Percentiles rank a stretch among this genome's conserved stretches.
Conservation (phyloP, 202 grass and related monocot species). For the Hordeum pubiflorum region DNA sequence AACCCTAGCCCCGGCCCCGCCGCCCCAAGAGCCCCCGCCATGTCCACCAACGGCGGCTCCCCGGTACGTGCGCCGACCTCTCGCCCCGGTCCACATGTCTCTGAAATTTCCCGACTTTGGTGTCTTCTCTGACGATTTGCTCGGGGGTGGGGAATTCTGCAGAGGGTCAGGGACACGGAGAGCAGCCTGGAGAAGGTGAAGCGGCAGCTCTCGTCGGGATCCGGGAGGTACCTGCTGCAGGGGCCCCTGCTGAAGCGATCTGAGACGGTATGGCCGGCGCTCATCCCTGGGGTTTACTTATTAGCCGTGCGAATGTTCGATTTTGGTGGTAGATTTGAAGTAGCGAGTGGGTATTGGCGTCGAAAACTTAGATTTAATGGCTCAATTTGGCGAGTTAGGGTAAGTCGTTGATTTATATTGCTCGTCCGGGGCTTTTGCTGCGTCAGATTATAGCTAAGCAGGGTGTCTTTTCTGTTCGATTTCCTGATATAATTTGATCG, state of each 20-base stretch:
- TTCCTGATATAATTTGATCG: not conserved
- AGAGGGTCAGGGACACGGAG: conserved; percentile 48
- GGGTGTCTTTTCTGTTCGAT: not conserved
- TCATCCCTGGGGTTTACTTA: not conserved
- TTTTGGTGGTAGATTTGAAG: not conserved
- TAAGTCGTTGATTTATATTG: not conserved
- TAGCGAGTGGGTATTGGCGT: not conserved
- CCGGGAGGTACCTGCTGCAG: conserved; percentile 84
- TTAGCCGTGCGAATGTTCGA: not conserved
- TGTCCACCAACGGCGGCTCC: conserved; percentile 84
- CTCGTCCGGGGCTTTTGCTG: not conserved
- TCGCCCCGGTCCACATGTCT: not conserved
- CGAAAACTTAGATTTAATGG: too few species aligned
- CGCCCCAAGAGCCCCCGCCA: not conserved
- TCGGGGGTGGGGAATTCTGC: conserved; percentile 9
- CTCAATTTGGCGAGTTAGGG: not conserved
- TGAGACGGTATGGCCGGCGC: conserved; percentile 59
- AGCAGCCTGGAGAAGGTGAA: conserved; percentile 95
- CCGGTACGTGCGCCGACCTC: conserved; percentile 37
- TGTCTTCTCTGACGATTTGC: conserved; percentile 5
- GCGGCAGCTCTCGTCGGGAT: conserved; percentile 72
- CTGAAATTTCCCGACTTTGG: not conserved
- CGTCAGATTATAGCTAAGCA: not conserved
- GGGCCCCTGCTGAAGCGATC: conserved; percentile 93
- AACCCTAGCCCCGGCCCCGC: conserved; percentile 24